Evolutionary conservation across 257 asterid genomes (phyloP), one percentile per base, ranked within the genome.

Genomic region (Fraxinus cuspidata): DNA sequence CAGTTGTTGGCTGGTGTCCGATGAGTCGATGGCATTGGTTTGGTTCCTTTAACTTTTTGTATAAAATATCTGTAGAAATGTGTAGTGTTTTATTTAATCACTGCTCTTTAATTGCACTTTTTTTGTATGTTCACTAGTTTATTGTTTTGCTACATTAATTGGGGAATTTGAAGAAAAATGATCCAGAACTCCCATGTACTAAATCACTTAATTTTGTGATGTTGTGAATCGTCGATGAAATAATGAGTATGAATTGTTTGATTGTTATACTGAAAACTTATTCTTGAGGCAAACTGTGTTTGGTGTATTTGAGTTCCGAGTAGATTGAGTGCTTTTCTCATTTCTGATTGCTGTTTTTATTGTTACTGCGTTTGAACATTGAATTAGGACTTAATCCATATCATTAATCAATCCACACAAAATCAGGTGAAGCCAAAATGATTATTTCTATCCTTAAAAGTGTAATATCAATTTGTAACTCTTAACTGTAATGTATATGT

Each of bases 1-100:
- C n/a, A n/a, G n/a, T n/a, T n/a, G n/a, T n/a, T 75, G 64, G 93
- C 96, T 49, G 90, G 90, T 2, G 90, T 88, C 77, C 29, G 93
- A n/a, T 90, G 5, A 79, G 82, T 21, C 88, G 88, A 3, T 85
- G 79, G 37, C 34, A 13, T 91, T 38, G 96, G 94, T 29, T 27
- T 27, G 28, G 28, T 32, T 32, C 5, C 5, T n/a, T n/a, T n/a
- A n/a, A n/a, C n/a, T n/a, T n/a, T n/a, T n/a, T n/a, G n/a, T n/a
- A n/a, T n/a, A n/a, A n/a, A n/a, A n/a, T n/a, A n/a, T n/a, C n/a
- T n/a, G 2, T 4, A 32, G 35, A 32, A 32, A 32, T 32, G 5
- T 2, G 35, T 32, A 32, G 5, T 32, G 35, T 2, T 32, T 32
- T 32, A 32, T 32, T 32, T 32, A 32, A 1, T 2, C 1, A 32